Base-by-base conservation (phyloP, 129 eudicot genomes). In the Tanacetum coccineum region DNA sequence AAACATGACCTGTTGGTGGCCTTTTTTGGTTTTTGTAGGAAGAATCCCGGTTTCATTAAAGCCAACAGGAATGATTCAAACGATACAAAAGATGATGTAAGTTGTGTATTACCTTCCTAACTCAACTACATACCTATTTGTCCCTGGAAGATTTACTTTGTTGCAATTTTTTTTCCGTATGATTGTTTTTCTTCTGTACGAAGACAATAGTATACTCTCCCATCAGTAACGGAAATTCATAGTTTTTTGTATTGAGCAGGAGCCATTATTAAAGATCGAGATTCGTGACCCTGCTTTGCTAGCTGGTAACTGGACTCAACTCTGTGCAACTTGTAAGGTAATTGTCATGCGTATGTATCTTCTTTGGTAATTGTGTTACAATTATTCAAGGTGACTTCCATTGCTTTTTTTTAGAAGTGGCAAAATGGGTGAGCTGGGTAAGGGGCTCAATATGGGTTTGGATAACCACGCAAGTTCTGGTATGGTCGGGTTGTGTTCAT, bases 261-360 rank as follows among this genome's bases (percentile, higher is more conserved):
- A 89, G 83, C 99, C 96, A 50, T 73, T 94, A 74, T 56, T 87
- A 63, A 94, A 87, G 75, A 80, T 87, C 70, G 96, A 94, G 64
- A 81, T 84, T 44, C 72, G 78, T 25, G 83, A 89, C 75, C 96
- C 96, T 40, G 95, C 95, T 78, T 74, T 94, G 76, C 80, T 94
- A 62, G 86, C 95, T 68, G 95, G 99, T 40, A 89, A 94, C 79
- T 94, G 99, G 99, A 82, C 93, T 70, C 96, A 87, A 79, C 96
- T 94, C 47, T 94, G 96, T 65, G 75, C 95, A 64, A 94, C 99
- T 70, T 94, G 99, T 87, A 94, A 94, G 99, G 97, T 85, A 67
- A 74, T 45, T 28, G 44, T 59, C 47, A 52, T 51, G 32, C 19
- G 8, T 54, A 26, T 15, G 45, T 28, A 1, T 56, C 18, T 48